Percentiles rank a stretch among this genome's conserved stretches.
These are phyloP conservation scores for Pythium insidiosum DNA, from an alignment of 352 stramenopile genomes.

Conservation along the genomic window DNA sequence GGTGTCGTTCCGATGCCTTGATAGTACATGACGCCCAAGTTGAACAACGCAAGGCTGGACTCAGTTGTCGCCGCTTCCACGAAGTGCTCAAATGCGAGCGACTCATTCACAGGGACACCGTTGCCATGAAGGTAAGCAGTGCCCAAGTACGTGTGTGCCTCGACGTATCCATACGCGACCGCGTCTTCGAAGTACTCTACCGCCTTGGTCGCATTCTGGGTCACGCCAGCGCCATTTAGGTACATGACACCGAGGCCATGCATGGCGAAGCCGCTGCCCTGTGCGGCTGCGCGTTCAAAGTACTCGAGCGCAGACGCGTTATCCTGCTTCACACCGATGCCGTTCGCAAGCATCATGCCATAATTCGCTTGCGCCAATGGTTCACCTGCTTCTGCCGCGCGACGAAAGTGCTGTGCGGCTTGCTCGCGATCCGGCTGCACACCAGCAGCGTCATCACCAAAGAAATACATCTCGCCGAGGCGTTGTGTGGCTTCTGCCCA, in stretches of 20 bases:
- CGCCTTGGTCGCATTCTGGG: slow-evolving; percentile 47
- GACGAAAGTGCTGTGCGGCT: slow-evolving; percentile 53
- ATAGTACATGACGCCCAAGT: slow-evolving; percentile 73
- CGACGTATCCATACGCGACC: slow-evolving; percentile 39
- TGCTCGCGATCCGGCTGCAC: slow-evolving; percentile 35
- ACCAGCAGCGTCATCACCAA: slow-evolving; percentile 50
- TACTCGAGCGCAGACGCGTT: slow-evolving; percentile 51
- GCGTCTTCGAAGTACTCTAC: slow-evolving; percentile 55
- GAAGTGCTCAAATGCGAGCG: slow-evolving; percentile 54
- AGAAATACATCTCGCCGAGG: slow-evolving; percentile 68
- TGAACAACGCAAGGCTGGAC: slow-evolving; percentile 54
- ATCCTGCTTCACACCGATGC: slow-evolving; percentile 47
- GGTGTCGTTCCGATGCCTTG: slow-evolving; percentile 36
- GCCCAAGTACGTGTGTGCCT: slow-evolving; percentile 65
- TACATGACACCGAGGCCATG: slow-evolving; percentile 61
- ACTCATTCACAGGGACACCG: slow-evolving; percentile 35
- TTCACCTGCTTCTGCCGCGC: slow-evolving; percentile 58
- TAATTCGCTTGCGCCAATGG: slow-evolving; percentile 59
- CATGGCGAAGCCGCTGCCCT: slow-evolving; percentile 55
- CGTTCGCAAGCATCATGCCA: slow-evolving; percentile 61
- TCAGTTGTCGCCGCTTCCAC: slow-evolving; percentile 32
- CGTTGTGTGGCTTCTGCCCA: slow-evolving; percentile 48
- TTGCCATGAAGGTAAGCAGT: slow-evolving; percentile 55
- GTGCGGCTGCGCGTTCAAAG: slow-evolving; percentile 39
- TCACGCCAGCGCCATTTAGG: slow-evolving; percentile 38